A percentile compares a stretch with the other conserved stretches of the same genome.
These are phyloP conservation scores for Piedraia hortae DNA, from an alignment of 2,329 filamentous ascomycete genomes.

Conservation along the genomic window DNA sequence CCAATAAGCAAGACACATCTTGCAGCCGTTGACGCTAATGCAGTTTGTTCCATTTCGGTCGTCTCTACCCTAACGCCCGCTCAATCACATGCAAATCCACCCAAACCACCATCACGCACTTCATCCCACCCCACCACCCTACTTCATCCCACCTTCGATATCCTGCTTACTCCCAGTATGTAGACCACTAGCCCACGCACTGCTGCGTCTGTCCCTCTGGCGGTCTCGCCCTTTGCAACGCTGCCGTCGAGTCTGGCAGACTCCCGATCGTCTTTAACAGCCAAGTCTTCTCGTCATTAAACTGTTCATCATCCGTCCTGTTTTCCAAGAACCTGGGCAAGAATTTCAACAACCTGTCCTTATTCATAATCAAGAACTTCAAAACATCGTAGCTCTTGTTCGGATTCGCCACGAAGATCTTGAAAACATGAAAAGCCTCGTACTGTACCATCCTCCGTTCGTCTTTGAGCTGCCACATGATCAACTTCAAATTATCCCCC, in stretches of 20 bases:
- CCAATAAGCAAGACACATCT: no score
- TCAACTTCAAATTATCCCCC: constrained; percentile 87
- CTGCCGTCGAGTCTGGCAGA: constrained; percentile 11
- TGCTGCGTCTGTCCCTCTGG: constrained; percentile 2
- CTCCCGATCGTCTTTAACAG: constrained; percentile 64
- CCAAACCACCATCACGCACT: no score
- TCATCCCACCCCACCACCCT: no score
- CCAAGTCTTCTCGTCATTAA: constrained; percentile 93
- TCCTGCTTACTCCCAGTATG: no score
- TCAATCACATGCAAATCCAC: no score
- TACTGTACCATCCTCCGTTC: constrained; percentile 98
- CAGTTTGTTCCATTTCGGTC: no score
- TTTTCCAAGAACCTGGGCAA: constrained; percentile 81
- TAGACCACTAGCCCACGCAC: no score
- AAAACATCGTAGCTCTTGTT: constrained; percentile 94
- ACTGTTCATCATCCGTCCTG: constrained; percentile 89
- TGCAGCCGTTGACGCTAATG: no score
- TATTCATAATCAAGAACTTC: constrained; percentile 86
- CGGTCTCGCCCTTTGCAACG: constrained; percentile 4
- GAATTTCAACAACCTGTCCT: constrained; percentile 70
- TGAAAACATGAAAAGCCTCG: constrained; percentile 97
- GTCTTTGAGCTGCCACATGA: constrained; percentile 89
- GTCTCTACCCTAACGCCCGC: no score
- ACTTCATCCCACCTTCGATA: no score
- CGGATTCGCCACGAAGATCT: constrained; percentile 96